Base-by-base conservation (phyloP, 768 basidiomycete genomes). In the Pseudohyphozyma bogoriensis region DNA sequence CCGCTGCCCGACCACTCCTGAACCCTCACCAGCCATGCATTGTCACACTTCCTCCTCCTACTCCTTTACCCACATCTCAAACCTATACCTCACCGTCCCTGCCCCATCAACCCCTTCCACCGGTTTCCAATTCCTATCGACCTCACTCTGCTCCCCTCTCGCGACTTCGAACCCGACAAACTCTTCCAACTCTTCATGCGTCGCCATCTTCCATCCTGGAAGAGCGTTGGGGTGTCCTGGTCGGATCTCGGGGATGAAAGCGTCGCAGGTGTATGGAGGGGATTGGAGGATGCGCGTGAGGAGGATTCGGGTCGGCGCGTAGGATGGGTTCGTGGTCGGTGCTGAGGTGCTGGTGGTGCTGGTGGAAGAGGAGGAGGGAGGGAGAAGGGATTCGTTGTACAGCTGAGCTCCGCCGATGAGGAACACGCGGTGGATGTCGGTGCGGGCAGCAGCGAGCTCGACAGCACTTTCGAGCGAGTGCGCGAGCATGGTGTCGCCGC, bases 41-140 rank as follows among this genome's bases (percentile, higher is more conserved):
- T n/a, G n/a, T n/a, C n/a, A n/a, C n/a, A n/a, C n/a, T n/a, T n/a
- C n/a, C n/a, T n/a, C n/a, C n/a, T n/a, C n/a, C n/a, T n/a, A n/a
- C n/a, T n/a, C n/a, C n/a, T n/a, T n/a, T n/a, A 62, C 56, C 93
- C 93, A 99, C 90, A 99, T 90, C 77, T 99, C 88, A 74, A 85
- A 95, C 76, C 88, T 86, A 73, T 92, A 99, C 66, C 89, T 77
- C 13, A 84, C 88, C 56, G n/a, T n/a, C n/a, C n/a, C n/a, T n/a
- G n/a, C n/a, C n/a, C n/a, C n/a, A n/a, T n/a, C n/a, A n/a, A n/a
- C 86, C 85, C 74, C 95, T 90, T 72, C 83, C 82, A 20, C 55
- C 63, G 36, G 55, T n/a, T n/a, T 46, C 52, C 87, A 77, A 15
- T 84, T 88, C 56, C 86, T 85, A 74, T 96, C 90, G 72, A 83